A percentile compares a stretch with the other conserved stretches of the same genome.
These are phyloP conservation scores for Diaporthe sp. DNA, from an alignment of 2,329 filamentous ascomycete genomes.

Conservation along the genomic window DNA sequence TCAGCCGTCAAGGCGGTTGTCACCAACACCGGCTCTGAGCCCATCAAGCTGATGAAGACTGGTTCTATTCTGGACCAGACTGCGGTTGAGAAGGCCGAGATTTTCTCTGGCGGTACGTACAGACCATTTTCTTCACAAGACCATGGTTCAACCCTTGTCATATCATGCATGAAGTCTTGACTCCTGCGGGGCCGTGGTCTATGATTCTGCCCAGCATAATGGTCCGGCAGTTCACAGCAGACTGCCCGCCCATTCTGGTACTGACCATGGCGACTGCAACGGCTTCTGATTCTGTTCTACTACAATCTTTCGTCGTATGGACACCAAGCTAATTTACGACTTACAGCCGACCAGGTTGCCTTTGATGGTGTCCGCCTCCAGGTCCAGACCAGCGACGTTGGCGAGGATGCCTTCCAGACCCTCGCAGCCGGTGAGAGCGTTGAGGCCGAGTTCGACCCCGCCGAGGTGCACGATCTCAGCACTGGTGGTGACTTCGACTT, in stretches of 20 bases:
- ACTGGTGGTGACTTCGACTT: slow-evolving; percentile 69
- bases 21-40: slow-evolving; percentile 65
- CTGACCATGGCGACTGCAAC: background rate
- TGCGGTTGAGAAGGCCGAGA: slow-evolving; percentile 67
- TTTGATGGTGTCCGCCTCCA: slow-evolving; percentile 69
- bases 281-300: background rate
- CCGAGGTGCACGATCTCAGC: slow-evolving; percentile 67
- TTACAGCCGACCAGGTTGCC: slow-evolving; percentile 56
- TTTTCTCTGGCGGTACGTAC: slow-evolving; percentile 62
- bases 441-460: slow-evolving; percentile 67
- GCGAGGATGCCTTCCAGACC: slow-evolving; percentile 63
- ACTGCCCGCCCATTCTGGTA: background rate
- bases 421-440: slow-evolving; percentile 65
- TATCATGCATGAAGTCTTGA: background rate
- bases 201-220: slow-evolving; percentile 21
- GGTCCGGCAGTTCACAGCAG: background rate
- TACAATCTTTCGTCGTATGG: background rate
- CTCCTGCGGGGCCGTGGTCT: background rate
- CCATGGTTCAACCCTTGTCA: background rate
- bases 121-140: background rate
- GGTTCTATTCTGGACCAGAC: slow-evolving; percentile 67
- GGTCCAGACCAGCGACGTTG: slow-evolving; percentile 60
- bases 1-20: slow-evolving; percentile 67
- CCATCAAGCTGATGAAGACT: slow-evolving; percentile 66
- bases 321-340: background rate